Evolutionary conservation across 2,329 filamentous ascomycete genomes (phyloP).

Genomic region (Anthostomella pinea): DNA sequence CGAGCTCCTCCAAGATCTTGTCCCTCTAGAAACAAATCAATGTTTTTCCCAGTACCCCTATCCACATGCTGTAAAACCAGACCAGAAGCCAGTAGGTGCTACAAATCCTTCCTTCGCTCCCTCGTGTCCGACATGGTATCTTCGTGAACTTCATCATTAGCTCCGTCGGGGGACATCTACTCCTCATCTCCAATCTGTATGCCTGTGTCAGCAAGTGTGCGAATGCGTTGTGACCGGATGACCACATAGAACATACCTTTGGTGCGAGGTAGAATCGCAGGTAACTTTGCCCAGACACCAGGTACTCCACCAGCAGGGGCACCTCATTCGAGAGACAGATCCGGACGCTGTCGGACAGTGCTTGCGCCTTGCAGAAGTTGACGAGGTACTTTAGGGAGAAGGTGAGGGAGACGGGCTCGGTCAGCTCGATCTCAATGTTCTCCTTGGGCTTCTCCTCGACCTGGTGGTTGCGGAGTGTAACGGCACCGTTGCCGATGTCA

Average conservation of each 20-base stretch:
- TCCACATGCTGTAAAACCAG: slow-evolving; percentile 13
- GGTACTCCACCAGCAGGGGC: slow-evolving; percentile 92
- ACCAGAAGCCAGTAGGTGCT: slow-evolving; percentile 4
- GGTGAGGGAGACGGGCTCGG: slow-evolving; percentile 88
- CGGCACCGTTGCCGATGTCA: slow-evolving; percentile 93
- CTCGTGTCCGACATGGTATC: slow-evolving; percentile 14
- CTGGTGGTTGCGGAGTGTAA: slow-evolving; percentile 84
- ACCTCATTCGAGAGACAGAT: slow-evolving; percentile 96
- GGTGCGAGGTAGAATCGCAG: slow-evolving; percentile 96
- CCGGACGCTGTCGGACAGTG: slow-evolving; percentile 77
- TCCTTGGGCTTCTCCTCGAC: slow-evolving; percentile 85
- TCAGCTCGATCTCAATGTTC: slow-evolving; percentile 85
- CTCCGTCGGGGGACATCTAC: slow-evolving; percentile 33
- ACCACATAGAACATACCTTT: slow-evolving; percentile 63
- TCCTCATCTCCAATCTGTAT: slow-evolving; percentile 68
- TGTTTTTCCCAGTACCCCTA: slow-evolving; percentile 6
- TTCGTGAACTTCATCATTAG: slow-evolving; percentile 19
- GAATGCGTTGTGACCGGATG: neutral
- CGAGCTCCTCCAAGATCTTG: slow-evolving; percentile 6
- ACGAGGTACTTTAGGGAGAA: slow-evolving; percentile 99
- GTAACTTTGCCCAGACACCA: slow-evolving; percentile 76
- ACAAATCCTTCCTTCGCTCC: slow-evolving; percentile 8
- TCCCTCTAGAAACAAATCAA: slow-evolving; percentile 6
- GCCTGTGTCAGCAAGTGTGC: neutral
- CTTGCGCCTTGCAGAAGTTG: slow-evolving; percentile 99